A percentile compares a stretch with the other conserved stretches of the same genome.
phyloP scores from a whole-genome alignment of 139 green algal species.

The Raphidocelis subcapitata region DNA sequence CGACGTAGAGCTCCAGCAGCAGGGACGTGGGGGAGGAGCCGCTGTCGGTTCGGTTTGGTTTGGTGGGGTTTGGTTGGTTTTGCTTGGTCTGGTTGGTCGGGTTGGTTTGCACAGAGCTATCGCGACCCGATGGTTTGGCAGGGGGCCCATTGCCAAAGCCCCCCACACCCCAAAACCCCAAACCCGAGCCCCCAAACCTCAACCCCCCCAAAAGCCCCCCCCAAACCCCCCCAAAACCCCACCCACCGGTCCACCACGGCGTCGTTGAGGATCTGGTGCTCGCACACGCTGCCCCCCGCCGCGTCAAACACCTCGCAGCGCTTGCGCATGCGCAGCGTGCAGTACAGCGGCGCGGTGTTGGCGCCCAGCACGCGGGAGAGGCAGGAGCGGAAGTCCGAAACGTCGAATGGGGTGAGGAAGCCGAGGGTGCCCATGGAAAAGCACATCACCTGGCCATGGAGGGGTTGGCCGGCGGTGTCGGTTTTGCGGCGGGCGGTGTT shows the following conservation, averaged over 20 bases:
- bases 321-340: constrained; percentile 83
- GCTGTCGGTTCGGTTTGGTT: constrained; percentile 52
- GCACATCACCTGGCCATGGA: constrained; percentile 37
- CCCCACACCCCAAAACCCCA: background rate
- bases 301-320: constrained; percentile 62
- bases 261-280: constrained; percentile 87
- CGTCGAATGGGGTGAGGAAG: constrained; percentile 91
- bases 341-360: constrained; percentile 68
- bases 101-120: no score
- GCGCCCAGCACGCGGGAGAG: constrained; percentile 60
- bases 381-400: constrained; percentile 38
- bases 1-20: constrained; percentile 77
- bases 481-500: no score
- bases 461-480: no score
- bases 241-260: constrained; percentile 28
- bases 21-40: constrained; percentile 68
- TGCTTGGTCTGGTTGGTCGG: no score
- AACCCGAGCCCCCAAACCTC: no score
- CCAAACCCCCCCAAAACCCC: background rate
- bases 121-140: no score
- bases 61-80: no score
- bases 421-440: constrained; percentile 92
- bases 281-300: constrained; percentile 43
- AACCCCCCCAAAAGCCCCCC: background rate
- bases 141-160: no score